Conservation (phyloP, 495 filamentous ascomycete species). For the Lentithecium fluviatile region DNA sequence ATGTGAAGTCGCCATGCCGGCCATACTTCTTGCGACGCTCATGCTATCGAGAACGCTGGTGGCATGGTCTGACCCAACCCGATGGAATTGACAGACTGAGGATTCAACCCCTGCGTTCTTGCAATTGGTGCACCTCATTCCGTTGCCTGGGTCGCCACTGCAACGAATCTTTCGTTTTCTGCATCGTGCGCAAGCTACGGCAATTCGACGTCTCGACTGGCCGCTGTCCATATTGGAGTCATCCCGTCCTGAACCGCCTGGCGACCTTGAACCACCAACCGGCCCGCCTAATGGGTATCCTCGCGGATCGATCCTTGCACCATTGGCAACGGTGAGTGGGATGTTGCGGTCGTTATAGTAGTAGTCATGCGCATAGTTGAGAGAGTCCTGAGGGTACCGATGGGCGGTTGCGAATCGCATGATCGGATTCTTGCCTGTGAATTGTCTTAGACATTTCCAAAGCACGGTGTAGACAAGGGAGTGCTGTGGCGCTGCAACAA, state of each 20-base stretch:
- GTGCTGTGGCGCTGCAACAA: too few relatives aligned
- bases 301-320: constrained; percentile 17
- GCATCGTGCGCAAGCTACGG: constrained; percentile 76
- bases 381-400: constrained; percentile 7
- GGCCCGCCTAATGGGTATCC: constrained; percentile 7
- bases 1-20: constrained; percentile 6
- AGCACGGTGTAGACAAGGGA: too few relatives aligned
- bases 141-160: constrained; percentile 78
- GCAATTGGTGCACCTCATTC: constrained; percentile 79
- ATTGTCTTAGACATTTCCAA: constrained; percentile 8
- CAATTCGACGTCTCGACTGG: constrained; percentile 6
- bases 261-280: not conserved
- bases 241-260: constrained; percentile 5
- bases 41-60: constrained; percentile 1
- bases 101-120: constrained; percentile 63
- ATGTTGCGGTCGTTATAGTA: constrained; percentile 23
- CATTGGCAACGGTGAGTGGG: constrained; percentile 13
- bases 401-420: constrained; percentile 15
- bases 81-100: constrained; percentile 68
- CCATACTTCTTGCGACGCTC: too few relatives aligned
- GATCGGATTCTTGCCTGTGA: constrained; percentile 7
- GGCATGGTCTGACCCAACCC: constrained; percentile 41
- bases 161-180: constrained; percentile 95
- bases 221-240: not conserved
- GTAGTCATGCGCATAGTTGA: constrained; percentile 1